Conservation (phyloP, 148 eudicot genomes). For the Rhododendron kiyosumense region DNA sequence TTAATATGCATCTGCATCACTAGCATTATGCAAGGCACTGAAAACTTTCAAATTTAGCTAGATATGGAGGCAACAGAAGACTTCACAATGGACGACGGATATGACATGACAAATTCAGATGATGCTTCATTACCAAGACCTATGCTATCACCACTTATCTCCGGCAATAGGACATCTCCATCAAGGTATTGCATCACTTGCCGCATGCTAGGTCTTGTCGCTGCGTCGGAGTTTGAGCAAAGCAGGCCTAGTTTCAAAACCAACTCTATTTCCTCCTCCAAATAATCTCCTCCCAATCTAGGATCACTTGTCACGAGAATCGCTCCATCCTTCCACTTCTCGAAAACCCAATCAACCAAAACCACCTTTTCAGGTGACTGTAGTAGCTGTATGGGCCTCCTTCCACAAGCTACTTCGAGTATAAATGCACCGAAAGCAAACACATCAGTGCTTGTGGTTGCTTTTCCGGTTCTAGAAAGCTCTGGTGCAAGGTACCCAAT, state of each 20-base stretch:
- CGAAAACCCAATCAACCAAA: conserved; percentile 33
- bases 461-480: conserved; percentile 31
- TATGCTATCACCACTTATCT: neutral
- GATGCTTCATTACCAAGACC: neutral
- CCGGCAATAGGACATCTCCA: conserved; percentile 9
- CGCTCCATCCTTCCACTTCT: conserved; percentile 22
- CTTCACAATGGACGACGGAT: no score
- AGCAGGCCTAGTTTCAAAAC: conserved; percentile 30
- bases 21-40: neutral
- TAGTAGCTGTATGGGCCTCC: conserved; percentile 24
- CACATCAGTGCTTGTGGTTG: conserved; percentile 33
- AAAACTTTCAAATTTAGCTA: no score
- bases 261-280: conserved; percentile 25
- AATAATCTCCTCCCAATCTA: conserved; percentile 20
- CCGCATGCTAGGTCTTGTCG: conserved; percentile 36
- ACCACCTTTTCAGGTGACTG: neutral
- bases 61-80: no score
- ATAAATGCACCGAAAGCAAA: conserved; percentile 32
- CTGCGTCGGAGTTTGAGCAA: conserved; percentile 28
- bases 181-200: conserved; percentile 31
- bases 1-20: neutral
- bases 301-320: conserved; percentile 28
- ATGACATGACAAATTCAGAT: no score
- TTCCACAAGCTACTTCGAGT: conserved; percentile 37
- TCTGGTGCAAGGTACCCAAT: conserved; percentile 42